Evolutionary conservation across 768 basidiomycete genomes (phyloP).

Genomic region (Rhizopogon vesiculosus): DNA sequence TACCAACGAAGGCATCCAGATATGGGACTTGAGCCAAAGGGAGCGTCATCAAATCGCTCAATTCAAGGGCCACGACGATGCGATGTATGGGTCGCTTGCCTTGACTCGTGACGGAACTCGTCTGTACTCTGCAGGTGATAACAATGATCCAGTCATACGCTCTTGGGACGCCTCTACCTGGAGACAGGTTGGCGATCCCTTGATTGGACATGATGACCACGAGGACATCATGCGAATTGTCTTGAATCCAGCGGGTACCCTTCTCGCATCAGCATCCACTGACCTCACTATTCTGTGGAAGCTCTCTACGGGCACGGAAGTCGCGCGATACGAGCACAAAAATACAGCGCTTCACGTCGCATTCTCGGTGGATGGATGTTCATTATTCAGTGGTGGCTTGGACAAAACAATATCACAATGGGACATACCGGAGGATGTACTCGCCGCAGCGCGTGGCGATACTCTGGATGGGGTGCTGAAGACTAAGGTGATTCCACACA

Average conservation of each 20-base stretch:
- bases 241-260: conserved; percentile 20
- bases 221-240: conserved; percentile 15
- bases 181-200: neutral
- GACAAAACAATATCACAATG: neutral
- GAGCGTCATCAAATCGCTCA: neutral
- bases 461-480: neutral
- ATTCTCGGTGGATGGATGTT: neutral
- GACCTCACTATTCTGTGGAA: conserved; percentile 27
- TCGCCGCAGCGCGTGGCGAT: neutral
- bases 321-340: conserved; percentile 9
- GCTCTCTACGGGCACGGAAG: conserved; percentile 11
- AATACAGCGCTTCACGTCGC: neutral
- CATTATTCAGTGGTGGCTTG: neutral
- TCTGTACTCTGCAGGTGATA: neutral
- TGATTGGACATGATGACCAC: neutral
- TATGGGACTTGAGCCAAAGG: neutral
- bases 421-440: neutral
- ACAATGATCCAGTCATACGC: neutral
- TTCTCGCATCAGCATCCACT: conserved; percentile 24
- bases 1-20: neutral
- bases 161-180: neutral
- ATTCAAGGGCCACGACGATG: neutral
- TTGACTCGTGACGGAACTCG: neutral
- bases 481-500: neutral
- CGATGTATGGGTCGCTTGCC: neutral